phyloP scores from a whole-genome alignment of 257 asterid genomes.

The Gentiana straminea region DNA sequence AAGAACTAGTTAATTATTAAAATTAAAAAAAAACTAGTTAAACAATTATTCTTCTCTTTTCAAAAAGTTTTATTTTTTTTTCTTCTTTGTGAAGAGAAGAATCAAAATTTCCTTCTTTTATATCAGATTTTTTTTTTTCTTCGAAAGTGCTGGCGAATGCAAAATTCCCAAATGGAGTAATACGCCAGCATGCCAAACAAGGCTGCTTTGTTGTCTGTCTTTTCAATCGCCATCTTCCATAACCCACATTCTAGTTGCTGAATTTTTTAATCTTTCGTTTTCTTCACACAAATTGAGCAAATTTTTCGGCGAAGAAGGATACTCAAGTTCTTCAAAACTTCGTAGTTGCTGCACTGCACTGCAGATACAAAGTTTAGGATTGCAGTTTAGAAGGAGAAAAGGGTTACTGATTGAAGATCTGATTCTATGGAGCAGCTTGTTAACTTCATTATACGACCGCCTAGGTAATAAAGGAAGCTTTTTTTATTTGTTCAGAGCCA shows the following conservation, averaged over 20 bases:
- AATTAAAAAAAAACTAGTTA: no score
- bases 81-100: no score
- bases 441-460: slow-evolving; percentile 94
- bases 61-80: no score
- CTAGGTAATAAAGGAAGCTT: slow-evolving; percentile 44
- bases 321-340: neutral
- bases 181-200: neutral
- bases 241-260: neutral
- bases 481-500: neutral
- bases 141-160: no score
- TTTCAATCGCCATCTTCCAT: neutral
- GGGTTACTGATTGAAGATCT: slow-evolving; percentile 27
- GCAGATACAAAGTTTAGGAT: neutral
- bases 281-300: neutral
- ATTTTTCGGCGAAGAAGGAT: neutral
- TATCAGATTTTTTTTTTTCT: no score
- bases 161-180: no score
- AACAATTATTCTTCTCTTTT: no score
- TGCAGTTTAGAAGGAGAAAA: neutral
- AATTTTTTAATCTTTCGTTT: neutral
- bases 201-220: neutral
- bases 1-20: no score
- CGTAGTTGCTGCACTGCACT: slow-evolving; percentile 1
- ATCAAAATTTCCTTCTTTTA: no score
- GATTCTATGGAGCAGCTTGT: slow-evolving; percentile 88